Base-by-base conservation (phyloP, 2,329 filamentous ascomycete species). In the Neopestalotiopsis sp. region DNA sequence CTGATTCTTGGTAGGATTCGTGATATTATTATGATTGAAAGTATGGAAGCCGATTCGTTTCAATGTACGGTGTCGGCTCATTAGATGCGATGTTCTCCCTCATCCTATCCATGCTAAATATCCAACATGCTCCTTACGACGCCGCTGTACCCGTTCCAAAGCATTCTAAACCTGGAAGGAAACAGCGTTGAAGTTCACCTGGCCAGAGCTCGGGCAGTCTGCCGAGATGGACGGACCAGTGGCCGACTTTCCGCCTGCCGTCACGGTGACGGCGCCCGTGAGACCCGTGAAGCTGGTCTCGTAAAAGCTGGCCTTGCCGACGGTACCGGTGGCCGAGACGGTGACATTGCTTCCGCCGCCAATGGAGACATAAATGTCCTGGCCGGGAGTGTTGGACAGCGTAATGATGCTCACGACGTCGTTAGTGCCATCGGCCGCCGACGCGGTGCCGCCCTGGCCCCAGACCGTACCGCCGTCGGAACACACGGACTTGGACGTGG, bases 371-470 rank as follows among this genome's bases (percentile, higher is more conserved):
- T 73, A 78, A 63, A 84, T 79, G 3, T 75, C 74, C 13, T 28
- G 32, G 4, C 76, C 75, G 4, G 78, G 57, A 13, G 75, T 72
- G 62, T 76, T 78, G 13, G 78, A 77, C n/a, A 81, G 69, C 9
- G 77, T 75, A 65, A 85, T 80, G 57, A 85, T 75, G 32, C 84
- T 86, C 20, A 87, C 74, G 17, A 81, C 79, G 56, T 86, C 84
- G 67, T 81, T 74, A 1, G 81, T 78, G 14, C 83, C 80, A 4
- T 76, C 71, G 3, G 77, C 72, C 1, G 80, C 79, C 3, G 78
- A 78, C 5, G 75, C 76, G 28, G 68, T 70, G 17, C 79, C 78
- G 4, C 77, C 77, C 65, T 82, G 80, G 28, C 80, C 81, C 80
- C 81, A 82, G 58, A 77, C 74, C 1, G 80, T 81, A 38, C 75